These are phyloP conservation scores for Aspergillus fumigatus DNA, from an alignment of 2,329 filamentous ascomycete species.

Conservation along the genomic window DNA sequence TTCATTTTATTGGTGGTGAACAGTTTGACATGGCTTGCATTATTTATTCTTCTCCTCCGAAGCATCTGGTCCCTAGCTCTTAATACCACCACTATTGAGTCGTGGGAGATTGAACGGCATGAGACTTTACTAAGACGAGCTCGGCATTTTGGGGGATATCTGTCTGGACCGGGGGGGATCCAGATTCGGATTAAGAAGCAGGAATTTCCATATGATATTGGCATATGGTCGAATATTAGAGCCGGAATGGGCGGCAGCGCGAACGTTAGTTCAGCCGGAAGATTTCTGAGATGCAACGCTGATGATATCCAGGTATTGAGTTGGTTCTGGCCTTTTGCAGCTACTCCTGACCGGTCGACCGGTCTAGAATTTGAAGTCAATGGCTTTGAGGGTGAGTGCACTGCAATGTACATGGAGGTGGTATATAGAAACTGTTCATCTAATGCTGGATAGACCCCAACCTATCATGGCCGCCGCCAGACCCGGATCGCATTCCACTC, in stretches of 20 bases:
- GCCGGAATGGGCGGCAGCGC: slow-evolving; percentile 56
- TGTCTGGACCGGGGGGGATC: slow-evolving; percentile 54
- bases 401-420: neutral
- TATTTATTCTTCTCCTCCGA: slow-evolving; percentile 52
- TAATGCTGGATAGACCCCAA: slow-evolving; percentile 25
- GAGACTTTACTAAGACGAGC: slow-evolving; percentile 44
- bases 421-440: neutral
- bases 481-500: slow-evolving; percentile 46
- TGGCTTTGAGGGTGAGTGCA: slow-evolving; percentile 52
- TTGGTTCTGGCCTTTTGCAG: slow-evolving; percentile 60
- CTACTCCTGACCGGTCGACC: slow-evolving; percentile 43
- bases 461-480: slow-evolving; percentile 45
- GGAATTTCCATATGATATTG: slow-evolving; percentile 64
- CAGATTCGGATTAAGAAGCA: slow-evolving; percentile 53
- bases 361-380: slow-evolving; percentile 55
- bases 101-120: slow-evolving; percentile 55
- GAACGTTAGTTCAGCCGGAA: slow-evolving; percentile 29
- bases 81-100: slow-evolving; percentile 62
- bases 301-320: slow-evolving; percentile 37
- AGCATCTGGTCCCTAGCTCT: slow-evolving; percentile 51
- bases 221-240: slow-evolving; percentile 56
- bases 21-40: slow-evolving; percentile 53
- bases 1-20: slow-evolving; percentile 53
- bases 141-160: slow-evolving; percentile 51
- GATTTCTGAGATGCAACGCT: neutral